Base-by-base conservation (phyloP, 192 early-diverging fungal species). In the Umbelopsis vinacea region DNA sequence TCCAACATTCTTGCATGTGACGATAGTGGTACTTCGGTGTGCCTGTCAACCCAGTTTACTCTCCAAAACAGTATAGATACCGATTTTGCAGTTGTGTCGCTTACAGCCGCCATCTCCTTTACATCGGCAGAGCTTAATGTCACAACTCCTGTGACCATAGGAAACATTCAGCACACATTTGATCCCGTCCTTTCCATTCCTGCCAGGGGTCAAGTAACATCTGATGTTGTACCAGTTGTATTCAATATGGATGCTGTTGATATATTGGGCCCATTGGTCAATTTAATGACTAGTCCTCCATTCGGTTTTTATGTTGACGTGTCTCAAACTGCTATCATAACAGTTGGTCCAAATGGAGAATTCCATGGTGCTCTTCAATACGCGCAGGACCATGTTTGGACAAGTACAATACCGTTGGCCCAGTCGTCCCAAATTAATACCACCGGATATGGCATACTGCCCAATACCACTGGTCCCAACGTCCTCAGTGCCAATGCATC, bases 291-390 rank as follows among this genome's bases (percentile, higher is more conserved):
- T 1, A 1, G 3, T 12, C 40, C 40, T 43, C 40, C 40, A 0
- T 43, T 43, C 11, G 40, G 40, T 43, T 43, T 43, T 12, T 43
- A 26, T 15, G 55, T 60, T 14, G 46, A 73, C 24, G 15, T 78
- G 6, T 24, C 17, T 8, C 76, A 78, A 40, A 73, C 70, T 67
- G 69, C 68, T 21, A 40, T 68, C 7, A 47, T 53, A 15, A 47
- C 48, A 22, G 68, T 78, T 55, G 76, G 76, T 24, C 54, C 66
- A 52, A 63, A 37, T 37, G 14, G 33, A 19, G 1, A 33, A n/a
- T 63, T 63, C 57, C 57, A 63, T 4, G 57, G 35, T 63, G 57
- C 33, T 10, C 33, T 63, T 22, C 24, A 6, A 37, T 63, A 63
- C 33, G 11, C 26, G 2, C 57, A 63, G 17, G 17, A 35, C 3